Base-by-base conservation (phyloP, 1,284 basidiomycete genomes). In the Testicularia cyperi region DNA sequence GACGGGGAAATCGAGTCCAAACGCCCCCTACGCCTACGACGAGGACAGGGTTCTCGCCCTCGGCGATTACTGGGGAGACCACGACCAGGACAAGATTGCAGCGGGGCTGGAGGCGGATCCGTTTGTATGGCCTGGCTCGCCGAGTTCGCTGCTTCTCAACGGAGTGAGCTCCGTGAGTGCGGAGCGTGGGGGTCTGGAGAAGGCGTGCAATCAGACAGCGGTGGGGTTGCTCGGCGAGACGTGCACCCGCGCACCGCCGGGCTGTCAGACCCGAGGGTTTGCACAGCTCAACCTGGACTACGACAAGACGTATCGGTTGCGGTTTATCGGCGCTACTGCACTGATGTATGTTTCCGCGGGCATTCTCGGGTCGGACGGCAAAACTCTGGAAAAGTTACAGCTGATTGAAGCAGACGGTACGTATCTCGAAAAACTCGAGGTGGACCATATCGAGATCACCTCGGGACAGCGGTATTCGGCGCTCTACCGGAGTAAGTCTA, bases 331-430 rank as follows among this genome's bases (percentile, higher is more conserved):
- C 1, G 51, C 52, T 1, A 44, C 44, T 9, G 15, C 40, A 2
- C 36, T 64, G 14, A 57, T 54, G 52, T 65, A 68, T 21, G 23
- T 49, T 23, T 30, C 41, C 0, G 6, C 44, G 5, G 63, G 37
- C 3, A 49, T 70, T 12, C 23, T 68, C 4, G 20, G 16, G 8
- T 13, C 9, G 6, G 21, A 9, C 8, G 18, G 20, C 19, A 12
- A 15, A 6, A 15, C 9, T 9, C n/a, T 42, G 44, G 44, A 53
- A 2, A 49, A 39, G 5, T 31, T 64, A 33, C 48, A 26, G 19
- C 33, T 74, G 30, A 65, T 74, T 26, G 72, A 58, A 27, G 72
- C 54, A 9, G 72, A 74, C 21, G 68, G 64, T 0, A 38, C 46
- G 7, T 65, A 72, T 22, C 27, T 72, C 8, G 33, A 65, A 18